Percentiles rank a stretch among this genome's conserved stretches.
Conservation (phyloP, 306 rosid species). For the Pterocarpus macrocarpus region DNA sequence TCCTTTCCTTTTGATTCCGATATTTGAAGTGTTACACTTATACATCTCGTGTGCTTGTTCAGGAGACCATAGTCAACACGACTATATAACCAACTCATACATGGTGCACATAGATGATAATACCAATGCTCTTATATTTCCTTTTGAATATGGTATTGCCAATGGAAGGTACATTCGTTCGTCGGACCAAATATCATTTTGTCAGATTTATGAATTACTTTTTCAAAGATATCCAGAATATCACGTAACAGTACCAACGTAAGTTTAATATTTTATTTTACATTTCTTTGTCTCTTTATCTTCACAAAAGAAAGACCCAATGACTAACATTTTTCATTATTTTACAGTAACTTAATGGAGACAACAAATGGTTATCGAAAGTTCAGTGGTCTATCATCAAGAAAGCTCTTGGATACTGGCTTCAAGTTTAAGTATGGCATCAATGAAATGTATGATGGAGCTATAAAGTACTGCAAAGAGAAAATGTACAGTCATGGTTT, state of each 20-base stretch:
- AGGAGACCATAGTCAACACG: slow-evolving; percentile 55
- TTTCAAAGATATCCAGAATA: slow-evolving; percentile 52
- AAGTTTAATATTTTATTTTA: slow-evolving; percentile 39
- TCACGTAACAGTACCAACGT: slow-evolving; percentile 51
- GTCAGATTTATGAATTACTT: slow-evolving; percentile 48
- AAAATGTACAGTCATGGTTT: not conserved
- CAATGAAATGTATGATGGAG: slow-evolving; percentile 58
- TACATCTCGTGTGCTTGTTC: not conserved
- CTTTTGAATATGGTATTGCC: slow-evolving; percentile 50
- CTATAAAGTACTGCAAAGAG: slow-evolving; percentile 58
- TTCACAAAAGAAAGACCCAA: no score
- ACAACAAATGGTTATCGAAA: slow-evolving; percentile 17
- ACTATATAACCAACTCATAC: slow-evolving; percentile 42
- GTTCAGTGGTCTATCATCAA: slow-evolving; percentile 49
- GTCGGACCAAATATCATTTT: slow-evolving; percentile 43
- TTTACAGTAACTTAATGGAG: slow-evolving; percentile 30
- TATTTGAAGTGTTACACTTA: not conserved
- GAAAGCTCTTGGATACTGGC: slow-evolving; percentile 56
- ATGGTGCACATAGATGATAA: slow-evolving; percentile 72
- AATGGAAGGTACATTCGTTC: slow-evolving; percentile 71
- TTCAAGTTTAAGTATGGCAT: slow-evolving; percentile 53
- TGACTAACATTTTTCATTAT: not conserved
- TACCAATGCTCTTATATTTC: slow-evolving; percentile 57
- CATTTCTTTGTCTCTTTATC: no score
- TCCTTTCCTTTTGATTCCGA: not conserved